Evolutionary conservation across 495 filamentous ascomycete species (phyloP).

Genomic region (Aspergillus campestris): DNA sequence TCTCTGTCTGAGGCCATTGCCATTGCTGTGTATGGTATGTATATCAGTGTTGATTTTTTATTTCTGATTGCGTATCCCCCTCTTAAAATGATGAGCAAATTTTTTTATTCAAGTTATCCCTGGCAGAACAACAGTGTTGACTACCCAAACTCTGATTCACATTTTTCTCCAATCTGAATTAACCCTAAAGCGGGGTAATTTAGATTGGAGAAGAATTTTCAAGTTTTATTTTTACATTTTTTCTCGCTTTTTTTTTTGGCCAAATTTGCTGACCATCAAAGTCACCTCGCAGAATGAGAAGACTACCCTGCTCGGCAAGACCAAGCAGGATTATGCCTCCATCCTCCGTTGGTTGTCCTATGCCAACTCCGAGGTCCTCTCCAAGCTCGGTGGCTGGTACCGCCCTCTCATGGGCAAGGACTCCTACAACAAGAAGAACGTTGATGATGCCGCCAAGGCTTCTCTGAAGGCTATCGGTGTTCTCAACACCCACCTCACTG

Average conservation of each 20-base stretch:
- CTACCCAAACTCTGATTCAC: slow-evolving; percentile 53
- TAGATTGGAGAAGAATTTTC: slow-evolving; percentile 4
- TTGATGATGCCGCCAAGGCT: slow-evolving; percentile 66
- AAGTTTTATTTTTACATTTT: slow-evolving; percentile 11
- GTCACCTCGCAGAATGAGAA: slow-evolving; percentile 99
- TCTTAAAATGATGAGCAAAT: slow-evolving; percentile 68
- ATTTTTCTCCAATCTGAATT: slow-evolving; percentile 13
- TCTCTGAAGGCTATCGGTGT: slow-evolving; percentile 58
- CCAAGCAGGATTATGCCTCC: slow-evolving; percentile 98
- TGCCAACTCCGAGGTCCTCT: slow-evolving; percentile 76
- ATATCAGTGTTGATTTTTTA: slow-evolving; percentile 1
- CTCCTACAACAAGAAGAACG: slow-evolving; percentile 94
- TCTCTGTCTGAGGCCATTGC: slow-evolving; percentile 82
- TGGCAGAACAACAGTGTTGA: slow-evolving; percentile 93
- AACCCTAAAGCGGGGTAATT: slow-evolving; percentile 14
- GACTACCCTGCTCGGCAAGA: slow-evolving; percentile 96
- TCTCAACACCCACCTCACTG: slow-evolving; percentile 76
- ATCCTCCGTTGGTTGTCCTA: slow-evolving; percentile 97
- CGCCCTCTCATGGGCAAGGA: slow-evolving; percentile 75
- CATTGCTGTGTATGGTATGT: slow-evolving; percentile 96
- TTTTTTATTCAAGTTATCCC: slow-evolving; percentile 89
- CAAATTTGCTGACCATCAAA: slow-evolving; percentile 35
- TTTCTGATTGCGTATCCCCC: slow-evolving; percentile 2
- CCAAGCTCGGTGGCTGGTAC: slow-evolving; percentile 72
- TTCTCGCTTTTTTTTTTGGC: slow-evolving; percentile 1